Conservation (phyloP, 306 rosid genomes). For the Argentina anserina region DNA sequence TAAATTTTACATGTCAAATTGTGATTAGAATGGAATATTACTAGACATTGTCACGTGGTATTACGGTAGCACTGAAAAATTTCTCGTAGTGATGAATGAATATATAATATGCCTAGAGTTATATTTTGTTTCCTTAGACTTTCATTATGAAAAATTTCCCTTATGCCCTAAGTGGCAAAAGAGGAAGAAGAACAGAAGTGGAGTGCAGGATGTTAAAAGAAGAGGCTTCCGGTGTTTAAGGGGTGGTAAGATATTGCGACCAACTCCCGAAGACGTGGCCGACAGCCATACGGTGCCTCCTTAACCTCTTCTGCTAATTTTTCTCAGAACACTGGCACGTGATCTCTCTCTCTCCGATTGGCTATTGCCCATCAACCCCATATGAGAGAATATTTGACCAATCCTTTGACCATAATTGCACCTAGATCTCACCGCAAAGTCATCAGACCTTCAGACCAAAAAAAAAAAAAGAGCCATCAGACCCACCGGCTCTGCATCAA, state of each 20-base stretch:
- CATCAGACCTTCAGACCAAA: too few species aligned
- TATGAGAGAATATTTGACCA: background rate
- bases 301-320: background rate
- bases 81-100: too few species aligned
- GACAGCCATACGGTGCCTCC: conserved; percentile 42
- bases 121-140: too few species aligned
- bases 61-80: too few species aligned
- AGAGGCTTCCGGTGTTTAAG: conserved; percentile 40
- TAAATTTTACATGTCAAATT: too few species aligned
- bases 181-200: too few species aligned
- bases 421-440: background rate
- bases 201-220: too few species aligned
- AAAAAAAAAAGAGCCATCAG: background rate
- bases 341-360: conserved; percentile 10
- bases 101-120: too few species aligned
- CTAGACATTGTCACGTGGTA: too few species aligned
- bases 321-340: conserved; percentile 33
- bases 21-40: too few species aligned
- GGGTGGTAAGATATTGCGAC: conserved; percentile 7
- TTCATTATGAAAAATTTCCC: too few species aligned
- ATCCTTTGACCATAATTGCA: background rate
- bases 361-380: background rate
- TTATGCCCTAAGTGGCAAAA: too few species aligned
- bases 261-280: conserved; percentile 49
- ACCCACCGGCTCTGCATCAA: background rate